Evolutionary conservation across 2,329 filamentous ascomycete species (phyloP).

Genomic region (Cercospora sojina): DNA sequence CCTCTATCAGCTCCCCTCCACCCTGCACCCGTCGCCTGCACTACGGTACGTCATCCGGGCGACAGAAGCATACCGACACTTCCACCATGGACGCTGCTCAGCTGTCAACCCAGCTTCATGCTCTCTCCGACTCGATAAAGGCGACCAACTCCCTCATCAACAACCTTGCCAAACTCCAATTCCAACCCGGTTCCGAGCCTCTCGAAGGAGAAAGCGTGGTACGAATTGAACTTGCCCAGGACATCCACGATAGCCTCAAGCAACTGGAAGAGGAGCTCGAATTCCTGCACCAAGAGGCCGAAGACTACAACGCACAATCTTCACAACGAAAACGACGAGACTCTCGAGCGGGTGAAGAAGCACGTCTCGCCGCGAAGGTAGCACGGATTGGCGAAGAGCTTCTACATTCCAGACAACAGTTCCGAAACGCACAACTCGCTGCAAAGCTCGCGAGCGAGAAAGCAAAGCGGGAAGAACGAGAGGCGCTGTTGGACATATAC

Average conservation of each 20-base stretch:
- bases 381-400: conserved; percentile 69
- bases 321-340: conserved; percentile 39
- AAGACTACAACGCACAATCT: conserved; percentile 56
- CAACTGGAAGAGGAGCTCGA: conserved; percentile 83
- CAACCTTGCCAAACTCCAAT: conserved; percentile 59
- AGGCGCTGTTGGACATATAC: conserved; percentile 39
- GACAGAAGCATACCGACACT: conserved; percentile 1
- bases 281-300: conserved; percentile 72
- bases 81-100: conserved; percentile 27
- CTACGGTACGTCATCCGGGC: conserved; percentile 4
- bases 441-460: conserved; percentile 73
- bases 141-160: conserved; percentile 56
- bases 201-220: conserved; percentile 55
- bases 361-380: conserved; percentile 64
- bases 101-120: conserved; percentile 30
- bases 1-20: not conserved
- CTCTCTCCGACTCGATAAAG: conserved; percentile 55
- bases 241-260: conserved; percentile 76
- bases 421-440: conserved; percentile 76
- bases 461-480: conserved; percentile 73
- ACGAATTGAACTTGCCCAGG: conserved; percentile 70
- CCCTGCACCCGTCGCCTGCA: not conserved
- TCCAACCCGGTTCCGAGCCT: conserved; percentile 61
- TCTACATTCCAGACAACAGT: conserved; percentile 64
- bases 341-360: conserved; percentile 40